Evolutionary conservation across 1,139 yeast species (phyloP), one percentile per base, ranked within the genome.

Genomic region (Kodamaea sp.): DNA sequence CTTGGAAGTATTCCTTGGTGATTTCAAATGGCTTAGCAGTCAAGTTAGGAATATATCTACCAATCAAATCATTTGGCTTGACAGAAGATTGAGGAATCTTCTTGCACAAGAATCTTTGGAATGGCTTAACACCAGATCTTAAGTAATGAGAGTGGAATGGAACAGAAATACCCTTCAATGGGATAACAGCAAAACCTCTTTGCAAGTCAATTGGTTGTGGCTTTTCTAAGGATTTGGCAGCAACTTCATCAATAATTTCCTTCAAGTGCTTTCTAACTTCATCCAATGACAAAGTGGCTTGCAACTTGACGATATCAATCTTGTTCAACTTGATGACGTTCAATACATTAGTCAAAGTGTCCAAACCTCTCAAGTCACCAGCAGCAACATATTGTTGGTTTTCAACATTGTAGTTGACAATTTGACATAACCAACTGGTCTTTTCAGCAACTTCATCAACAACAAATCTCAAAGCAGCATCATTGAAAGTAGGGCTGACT

Each of bases 131-230:
- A 69, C 99, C 99, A 46, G 94, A 86, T 78, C 92, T 85, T 73
- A 92, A 78, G 73, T 94, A 92, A 27, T 96, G 84, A 32, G 97
- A 89, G 70, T 94, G 98, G 97, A 92, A 92, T 46, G 99, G 99
- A 59, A 92, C 99, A 24, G 96, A 88, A 53, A 92, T 92, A 55
- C 98, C 98, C 77, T 86, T 90, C 65, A 92, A 80, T 63, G 99
- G 99, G 55, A 92, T 92, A 57, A 94, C 94, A 35, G 99, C 97
- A 56, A 86, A 92, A 29, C 99, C 99, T 72, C 98, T 84, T 70
- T 92, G 95, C 59, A 94, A 78, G 41, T 90, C 96, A 62, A 92
- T 87, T 54, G 97, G 97, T 73, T 90, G 97, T 40, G 94, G 89
- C 72, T 94, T 92, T 43, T 86, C 95, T 39, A 65, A 39, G 8